Evolutionary conservation across 345 rosid genomes (phyloP), one percentile per base, ranked within the genome.

Genomic region (Citrus australasica): DNA sequence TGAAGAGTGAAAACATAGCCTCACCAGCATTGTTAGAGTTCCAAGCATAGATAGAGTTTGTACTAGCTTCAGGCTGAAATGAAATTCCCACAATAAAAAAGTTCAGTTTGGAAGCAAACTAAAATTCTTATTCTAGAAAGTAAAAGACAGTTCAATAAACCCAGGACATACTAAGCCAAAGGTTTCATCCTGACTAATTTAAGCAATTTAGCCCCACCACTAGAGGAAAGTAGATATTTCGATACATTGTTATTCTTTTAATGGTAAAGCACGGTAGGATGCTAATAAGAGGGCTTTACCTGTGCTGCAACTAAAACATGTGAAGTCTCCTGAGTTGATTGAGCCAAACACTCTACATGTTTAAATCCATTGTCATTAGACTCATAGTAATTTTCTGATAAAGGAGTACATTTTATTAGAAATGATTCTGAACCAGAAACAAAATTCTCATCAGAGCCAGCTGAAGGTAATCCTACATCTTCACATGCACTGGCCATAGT

Each of bases 371-470:
- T 80, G 40, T 73, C 60, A 19, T 56, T 69, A 81, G 75, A 67
- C 42, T 25, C 33, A 21, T 59, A 33, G 65, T 40, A 65, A 78
- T 76, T 21, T 76, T 83, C 82, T 46, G 79, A 79, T 6, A 76
- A n/a, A n/a, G 85, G 89, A 77, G 90, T 85, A 71, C 79, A 88
- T 80, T 87, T 81, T 27, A 89, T 90, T 71, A 61, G 78, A 83
- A 86, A 91, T n/a, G 81, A 74, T 81, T 86, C 78, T 35, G 78
- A 75, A 72, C 73, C 83, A 59, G 74, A 58, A 27, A 32, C 58
- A 58, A 60, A 83, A 28, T 59, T 79, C 70, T 76, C 81, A 73
- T 78, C 71, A 25, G 24, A 67, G 69, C 61, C 81, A 32, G 48
- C 63, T 28, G 76, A 67, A 79, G 79, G 79, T 73, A 90, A 69